Evolutionary conservation across 129 eudicot genomes (phyloP), one percentile per base, ranked within the genome.

Genomic region (Smallanthus sonchifolius): DNA sequence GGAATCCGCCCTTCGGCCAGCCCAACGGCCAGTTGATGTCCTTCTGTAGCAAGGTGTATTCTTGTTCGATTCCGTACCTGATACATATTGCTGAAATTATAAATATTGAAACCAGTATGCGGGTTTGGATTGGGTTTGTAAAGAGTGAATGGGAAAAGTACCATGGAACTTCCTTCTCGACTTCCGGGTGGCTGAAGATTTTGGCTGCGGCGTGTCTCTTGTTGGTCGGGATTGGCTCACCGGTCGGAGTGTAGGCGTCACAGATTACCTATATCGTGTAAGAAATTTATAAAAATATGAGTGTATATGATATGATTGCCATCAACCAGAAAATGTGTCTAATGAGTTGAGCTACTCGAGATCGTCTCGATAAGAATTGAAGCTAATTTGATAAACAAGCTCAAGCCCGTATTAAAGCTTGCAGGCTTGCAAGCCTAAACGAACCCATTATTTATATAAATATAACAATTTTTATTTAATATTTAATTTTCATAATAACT

Each of bases 181-280:
- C 98, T 54, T 83, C 85, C 0, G 92, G 92, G 75, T 93, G 68
- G 81, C 87, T 84, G 75, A 93, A 93, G 60, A 93, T 84, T 83
- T 93, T 79, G 16, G 98, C 95, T 0, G 98, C 98, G 7, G 73
- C 77, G 62, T 79, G 65, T 65, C 98, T 77, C 83, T 93, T 90
- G 88, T 93, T 93, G 15, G 98, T 93, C 2, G 98, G 98, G 63
- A 93, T 90, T 4, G 98, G 95, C 80, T 87, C 96, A 17, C 98
- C 98, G 38, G 95, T 92, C 19, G 98, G 98, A 0, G 98, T 90
- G 84, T 93, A 93, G 0, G 96, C 80, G 56, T 93, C 98, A 35
- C 98, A 93, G 79, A 93, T 90, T 69, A 93, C 98, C 98, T 92
- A 79, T 35, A 10, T 19, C 34, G n/a, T 3, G 20, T 16, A 14